phyloP scores from a whole-genome alignment of 768 basidiomycete species.

The Fomitopsis pulvina region DNA sequence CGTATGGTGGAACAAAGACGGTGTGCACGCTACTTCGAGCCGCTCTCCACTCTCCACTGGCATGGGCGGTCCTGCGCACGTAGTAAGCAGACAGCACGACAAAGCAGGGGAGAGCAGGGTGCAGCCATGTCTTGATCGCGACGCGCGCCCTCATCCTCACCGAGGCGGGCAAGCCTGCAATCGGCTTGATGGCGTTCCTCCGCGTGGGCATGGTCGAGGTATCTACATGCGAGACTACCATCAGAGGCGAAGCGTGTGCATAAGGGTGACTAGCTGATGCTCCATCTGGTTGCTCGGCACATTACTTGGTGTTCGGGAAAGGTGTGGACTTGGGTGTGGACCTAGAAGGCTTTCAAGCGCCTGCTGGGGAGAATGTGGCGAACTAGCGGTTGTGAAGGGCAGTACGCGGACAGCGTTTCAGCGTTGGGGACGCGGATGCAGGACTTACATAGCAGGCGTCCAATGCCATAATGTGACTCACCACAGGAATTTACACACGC shows the following conservation, averaged over 20 bases:
- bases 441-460: no score
- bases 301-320: conserved; percentile 38
- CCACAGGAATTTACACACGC: no score
- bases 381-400: background rate
- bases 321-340: no score
- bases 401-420: no score
- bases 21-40: conserved; percentile 38
- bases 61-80: conserved; percentile 22
- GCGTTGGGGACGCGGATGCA: no score
- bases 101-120: conserved; percentile 16
- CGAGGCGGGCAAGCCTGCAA: conserved; percentile 41
- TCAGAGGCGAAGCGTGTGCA: conserved; percentile 37
- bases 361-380: background rate
- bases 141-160: conserved; percentile 51
- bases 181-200: conserved; percentile 53
- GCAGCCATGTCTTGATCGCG: conserved; percentile 39
- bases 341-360: background rate
- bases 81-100: background rate
- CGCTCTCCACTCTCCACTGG: conserved; percentile 22
- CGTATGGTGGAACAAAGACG: no score
- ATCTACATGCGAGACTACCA: conserved; percentile 49
- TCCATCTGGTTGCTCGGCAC: conserved; percentile 61
- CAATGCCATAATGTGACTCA: no score
- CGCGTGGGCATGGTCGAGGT: conserved; percentile 58
- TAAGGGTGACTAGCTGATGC: conserved; percentile 51